These are phyloP conservation scores for Backusella westeae DNA, from an alignment of 192 early-diverging fungal genomes.

Conservation along the genomic window DNA sequence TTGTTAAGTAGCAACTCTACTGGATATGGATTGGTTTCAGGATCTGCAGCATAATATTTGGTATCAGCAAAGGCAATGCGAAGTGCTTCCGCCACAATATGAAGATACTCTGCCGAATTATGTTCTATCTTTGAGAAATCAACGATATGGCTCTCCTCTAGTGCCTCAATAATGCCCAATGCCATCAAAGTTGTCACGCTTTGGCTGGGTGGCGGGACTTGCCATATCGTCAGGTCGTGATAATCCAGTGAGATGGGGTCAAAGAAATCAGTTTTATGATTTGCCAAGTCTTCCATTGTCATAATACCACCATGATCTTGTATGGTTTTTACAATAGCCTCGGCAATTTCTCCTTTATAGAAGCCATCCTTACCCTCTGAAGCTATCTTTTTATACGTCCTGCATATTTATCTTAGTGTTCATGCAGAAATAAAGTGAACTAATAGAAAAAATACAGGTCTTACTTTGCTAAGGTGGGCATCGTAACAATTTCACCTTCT, in stretches of 20 bases:
- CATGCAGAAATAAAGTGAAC: not conserved
- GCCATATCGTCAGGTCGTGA: constrained; percentile 54
- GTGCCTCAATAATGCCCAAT: constrained; percentile 60
- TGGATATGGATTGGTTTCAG: constrained; percentile 48
- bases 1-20: constrained; percentile 51
- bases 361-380: constrained; percentile 63
- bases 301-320: constrained; percentile 55
- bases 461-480: constrained; percentile 52
- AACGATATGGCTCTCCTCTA: constrained; percentile 43
- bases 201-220: constrained; percentile 76
- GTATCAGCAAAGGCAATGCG: constrained; percentile 76
- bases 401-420: constrained; percentile 9
- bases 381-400: constrained; percentile 55
- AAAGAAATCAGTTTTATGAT: constrained; percentile 50
- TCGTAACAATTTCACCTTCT: constrained; percentile 59
- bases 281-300: constrained; percentile 61
- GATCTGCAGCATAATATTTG: constrained; percentile 66
- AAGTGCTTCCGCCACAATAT: constrained; percentile 67
- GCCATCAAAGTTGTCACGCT: constrained; percentile 73
- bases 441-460: not conserved
- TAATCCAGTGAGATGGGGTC: constrained; percentile 66
- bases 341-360: constrained; percentile 64
- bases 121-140: constrained; percentile 45
- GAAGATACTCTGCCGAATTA: constrained; percentile 61
- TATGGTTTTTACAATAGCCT: constrained; percentile 59